Conservation (phyloP, 768 basidiomycete genomes). For the Serendipita sp. region DNA sequence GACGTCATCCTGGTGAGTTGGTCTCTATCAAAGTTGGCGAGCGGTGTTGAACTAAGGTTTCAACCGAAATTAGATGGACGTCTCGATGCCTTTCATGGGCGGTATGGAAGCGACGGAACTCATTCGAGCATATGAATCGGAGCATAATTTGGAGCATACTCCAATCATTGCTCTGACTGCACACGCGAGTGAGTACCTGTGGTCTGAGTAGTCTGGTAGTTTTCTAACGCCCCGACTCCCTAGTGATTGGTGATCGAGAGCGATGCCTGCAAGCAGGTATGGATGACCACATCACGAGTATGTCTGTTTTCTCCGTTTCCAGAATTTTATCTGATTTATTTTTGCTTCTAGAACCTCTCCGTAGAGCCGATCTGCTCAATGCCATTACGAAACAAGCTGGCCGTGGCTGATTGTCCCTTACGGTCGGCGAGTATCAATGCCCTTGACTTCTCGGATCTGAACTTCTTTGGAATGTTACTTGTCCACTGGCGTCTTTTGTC, state of each 20-base stretch:
- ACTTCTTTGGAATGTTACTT: too few species aligned
- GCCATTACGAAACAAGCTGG: slow-evolving; percentile 63
- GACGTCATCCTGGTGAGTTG: slow-evolving; percentile 75
- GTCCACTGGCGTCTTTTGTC: too few species aligned
- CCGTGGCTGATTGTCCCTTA: background rate
- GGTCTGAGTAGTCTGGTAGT: slow-evolving; percentile 6
- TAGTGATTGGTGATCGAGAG: slow-evolving; percentile 81
- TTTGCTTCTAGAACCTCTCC: slow-evolving; percentile 43
- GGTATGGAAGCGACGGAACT: slow-evolving; percentile 94
- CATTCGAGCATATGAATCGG: slow-evolving; percentile 70
- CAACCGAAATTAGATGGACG: slow-evolving; percentile 58
- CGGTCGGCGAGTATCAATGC: too few species aligned
- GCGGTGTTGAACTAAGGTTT: too few species aligned
- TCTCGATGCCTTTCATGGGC: slow-evolving; percentile 97
- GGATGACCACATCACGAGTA: slow-evolving; percentile 31
- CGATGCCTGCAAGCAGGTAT: slow-evolving; percentile 61
- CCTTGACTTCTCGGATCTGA: too few species aligned
- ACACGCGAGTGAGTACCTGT: slow-evolving; percentile 64
- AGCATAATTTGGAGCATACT: slow-evolving; percentile 48
- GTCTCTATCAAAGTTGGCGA: background rate
- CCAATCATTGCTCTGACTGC: slow-evolving; percentile 96
- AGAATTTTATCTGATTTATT: background rate
- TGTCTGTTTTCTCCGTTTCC: background rate
- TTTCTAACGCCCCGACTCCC: background rate
- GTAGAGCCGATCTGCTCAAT: slow-evolving; percentile 63